Percentiles rank a stretch among this genome's conserved stretches.
phyloP scores from a whole-genome alignment of 116 monocot species.

The Cymodocea nodosa region DNA sequence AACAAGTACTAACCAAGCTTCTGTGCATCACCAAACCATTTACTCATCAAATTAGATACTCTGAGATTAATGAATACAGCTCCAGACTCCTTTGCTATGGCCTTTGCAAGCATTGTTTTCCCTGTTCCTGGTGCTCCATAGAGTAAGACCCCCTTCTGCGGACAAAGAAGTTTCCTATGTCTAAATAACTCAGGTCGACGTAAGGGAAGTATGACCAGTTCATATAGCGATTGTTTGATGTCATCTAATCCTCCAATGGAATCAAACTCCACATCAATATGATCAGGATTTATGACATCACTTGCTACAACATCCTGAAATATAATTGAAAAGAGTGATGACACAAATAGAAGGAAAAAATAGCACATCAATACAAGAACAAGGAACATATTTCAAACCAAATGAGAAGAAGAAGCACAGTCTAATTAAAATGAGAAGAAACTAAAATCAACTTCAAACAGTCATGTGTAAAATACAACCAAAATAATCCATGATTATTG shows the following conservation, averaged over 20 bases:
- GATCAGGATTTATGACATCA: conserved; percentile 93
- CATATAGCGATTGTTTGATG: conserved; percentile 71
- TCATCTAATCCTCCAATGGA: conserved; percentile 84
- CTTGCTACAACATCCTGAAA: conserved; percentile 93
- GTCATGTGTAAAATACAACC: too few relatives aligned
- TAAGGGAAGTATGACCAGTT: conserved; percentile 89
- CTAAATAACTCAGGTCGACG: conserved; percentile 81
- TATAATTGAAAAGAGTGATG: too few relatives aligned
- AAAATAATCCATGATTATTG: too few relatives aligned
- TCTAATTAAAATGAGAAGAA: too few relatives aligned
- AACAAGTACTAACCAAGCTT: conserved; percentile 58
- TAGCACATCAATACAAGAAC: too few relatives aligned
- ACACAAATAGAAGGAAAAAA: too few relatives aligned
- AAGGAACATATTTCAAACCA: too few relatives aligned
- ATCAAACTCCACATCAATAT: conserved; percentile 87
- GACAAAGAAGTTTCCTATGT: conserved; percentile 86
- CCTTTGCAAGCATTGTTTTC: conserved; percentile 98
- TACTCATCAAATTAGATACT: conserved; percentile 96
- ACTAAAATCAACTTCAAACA: too few relatives aligned
- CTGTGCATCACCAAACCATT: conserved; percentile 99
- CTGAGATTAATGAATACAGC: conserved; percentile 97
- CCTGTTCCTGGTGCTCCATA: conserved; percentile 97
- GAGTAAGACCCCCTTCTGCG: conserved; percentile 89
- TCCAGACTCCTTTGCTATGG: conserved; percentile 88
- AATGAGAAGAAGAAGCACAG: too few relatives aligned